Conservation (phyloP, 352 stramenopile genomes). For the Phytophthora capsici region DNA sequence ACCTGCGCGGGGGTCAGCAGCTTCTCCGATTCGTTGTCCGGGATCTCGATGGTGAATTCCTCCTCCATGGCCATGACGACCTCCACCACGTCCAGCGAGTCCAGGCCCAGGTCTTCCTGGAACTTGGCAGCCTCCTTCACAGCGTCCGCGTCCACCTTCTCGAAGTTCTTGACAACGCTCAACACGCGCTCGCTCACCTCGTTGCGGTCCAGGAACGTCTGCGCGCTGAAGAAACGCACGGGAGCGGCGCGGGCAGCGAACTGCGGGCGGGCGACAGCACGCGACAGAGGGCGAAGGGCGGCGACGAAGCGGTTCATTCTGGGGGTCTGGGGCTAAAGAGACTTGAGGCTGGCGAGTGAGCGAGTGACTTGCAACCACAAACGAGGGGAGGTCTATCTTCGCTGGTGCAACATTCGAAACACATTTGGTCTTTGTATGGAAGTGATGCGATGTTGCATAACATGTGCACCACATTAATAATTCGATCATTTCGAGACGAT, state of each 20-base stretch:
- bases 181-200: conserved; percentile 98
- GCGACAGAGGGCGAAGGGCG: conserved; percentile 70
- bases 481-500: background rate
- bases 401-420: background rate
- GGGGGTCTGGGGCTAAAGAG: conserved; percentile 12
- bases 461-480: no score
- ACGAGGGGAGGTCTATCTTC: conserved; percentile 12
- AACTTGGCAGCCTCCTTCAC: conserved; percentile 94
- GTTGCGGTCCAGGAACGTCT: conserved; percentile 88
- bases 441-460: no score
- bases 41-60: conserved; percentile 99
- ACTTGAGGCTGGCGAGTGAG: conserved; percentile 11
- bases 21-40: conserved; percentile 99
- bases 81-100: conserved; percentile 97
- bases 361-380: conserved; percentile 41
- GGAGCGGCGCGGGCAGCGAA: conserved; percentile 35
- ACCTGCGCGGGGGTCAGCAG: conserved; percentile 97
- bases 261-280: conserved; percentile 57
- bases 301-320: conserved; percentile 85
- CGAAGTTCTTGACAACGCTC: conserved; percentile 99
- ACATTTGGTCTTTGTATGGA: background rate
- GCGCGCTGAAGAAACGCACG: conserved; percentile 80
- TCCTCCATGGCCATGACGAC: conserved; percentile 99
- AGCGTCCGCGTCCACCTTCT: conserved; percentile 98
- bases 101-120: conserved; percentile 98